phyloP scores from a whole-genome alignment of 768 basidiomycete genomes.

The Nevesoporus exiguus region DNA sequence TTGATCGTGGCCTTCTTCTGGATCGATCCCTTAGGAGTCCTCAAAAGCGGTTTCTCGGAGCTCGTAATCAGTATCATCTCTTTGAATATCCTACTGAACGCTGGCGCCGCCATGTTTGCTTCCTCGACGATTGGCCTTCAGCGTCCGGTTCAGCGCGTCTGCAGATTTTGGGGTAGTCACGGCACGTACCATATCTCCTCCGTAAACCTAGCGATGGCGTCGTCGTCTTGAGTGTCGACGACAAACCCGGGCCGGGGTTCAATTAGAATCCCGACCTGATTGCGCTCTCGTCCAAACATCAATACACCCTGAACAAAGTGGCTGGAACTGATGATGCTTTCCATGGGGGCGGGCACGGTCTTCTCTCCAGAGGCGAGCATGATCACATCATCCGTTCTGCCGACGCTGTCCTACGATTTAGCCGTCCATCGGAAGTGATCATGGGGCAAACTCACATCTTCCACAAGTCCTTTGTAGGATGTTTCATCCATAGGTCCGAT shows the following conservation, averaged over 20 bases:
- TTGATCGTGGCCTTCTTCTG: constrained; percentile 16
- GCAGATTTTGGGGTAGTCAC: no score
- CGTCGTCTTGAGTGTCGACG: constrained; percentile 7
- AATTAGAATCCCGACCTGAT: constrained; percentile 30
- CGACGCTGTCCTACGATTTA: constrained; percentile 26
- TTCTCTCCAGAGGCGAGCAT: constrained; percentile 31
- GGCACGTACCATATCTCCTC: constrained; percentile 21
- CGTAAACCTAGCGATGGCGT: constrained; percentile 8
- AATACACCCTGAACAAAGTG: constrained; percentile 20
- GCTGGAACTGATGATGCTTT: constrained; percentile 8
- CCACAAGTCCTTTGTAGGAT: constrained; percentile 37
- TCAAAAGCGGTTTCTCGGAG: constrained; percentile 38
- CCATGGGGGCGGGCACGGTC: constrained; percentile 32
- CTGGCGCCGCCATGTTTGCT: constrained; percentile 37
- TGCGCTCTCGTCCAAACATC: constrained; percentile 32
- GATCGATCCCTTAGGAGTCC: constrained; percentile 33
- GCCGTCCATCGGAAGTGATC: no score
- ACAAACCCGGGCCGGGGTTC: constrained; percentile 17
- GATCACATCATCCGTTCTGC: constrained; percentile 36
- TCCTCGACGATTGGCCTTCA: constrained; percentile 38
- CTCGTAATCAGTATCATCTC: constrained; percentile 48
- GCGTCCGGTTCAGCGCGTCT: not conserved
- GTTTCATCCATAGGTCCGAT: constrained; percentile 40
- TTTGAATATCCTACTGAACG: constrained; percentile 43
- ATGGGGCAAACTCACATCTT: not conserved